These are phyloP conservation scores for Pythium monospermum DNA, from an alignment of 352 stramenopile species.

Conservation along the genomic window DNA sequence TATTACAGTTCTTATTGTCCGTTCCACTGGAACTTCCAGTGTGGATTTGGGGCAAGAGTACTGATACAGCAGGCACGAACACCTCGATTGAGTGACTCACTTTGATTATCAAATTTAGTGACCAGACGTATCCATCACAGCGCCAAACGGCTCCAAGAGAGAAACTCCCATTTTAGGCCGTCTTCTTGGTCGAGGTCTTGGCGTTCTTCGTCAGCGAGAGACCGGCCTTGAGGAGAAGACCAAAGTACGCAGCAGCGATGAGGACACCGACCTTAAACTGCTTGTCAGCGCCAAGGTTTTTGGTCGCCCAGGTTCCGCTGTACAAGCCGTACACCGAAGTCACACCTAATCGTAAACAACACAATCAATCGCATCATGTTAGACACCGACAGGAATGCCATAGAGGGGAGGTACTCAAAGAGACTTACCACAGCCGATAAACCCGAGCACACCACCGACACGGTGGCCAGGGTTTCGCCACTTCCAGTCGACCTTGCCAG, in stretches of 20 bases:
- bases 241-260: slow-evolving; percentile 33
- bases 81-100: too few relatives aligned
- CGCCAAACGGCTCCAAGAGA: neutral
- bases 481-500: slow-evolving; percentile 62
- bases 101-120: too few relatives aligned
- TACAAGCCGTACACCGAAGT: slow-evolving; percentile 47
- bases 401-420: neutral
- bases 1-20: too few relatives aligned
- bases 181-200: slow-evolving; percentile 24
- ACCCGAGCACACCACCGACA: slow-evolving; percentile 46
- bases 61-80: too few relatives aligned
- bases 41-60: too few relatives aligned
- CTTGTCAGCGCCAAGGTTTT: slow-evolving; percentile 38
- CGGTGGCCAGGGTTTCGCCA: slow-evolving; percentile 68
- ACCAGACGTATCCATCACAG: too few relatives aligned
- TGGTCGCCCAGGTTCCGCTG: slow-evolving; percentile 44
- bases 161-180: slow-evolving; percentile 13
- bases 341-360: slow-evolving; percentile 15
- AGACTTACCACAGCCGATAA: slow-evolving; percentile 34
- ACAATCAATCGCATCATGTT: neutral
- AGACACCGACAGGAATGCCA: neutral
- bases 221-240: slow-evolving; percentile 41
- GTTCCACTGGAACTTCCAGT: too few relatives aligned
- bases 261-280: slow-evolving; percentile 42
- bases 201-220: slow-evolving; percentile 17